phyloP scores from a whole-genome alignment of 2,329 filamentous ascomycete genomes.

The Pleomassaria siparia region DNA sequence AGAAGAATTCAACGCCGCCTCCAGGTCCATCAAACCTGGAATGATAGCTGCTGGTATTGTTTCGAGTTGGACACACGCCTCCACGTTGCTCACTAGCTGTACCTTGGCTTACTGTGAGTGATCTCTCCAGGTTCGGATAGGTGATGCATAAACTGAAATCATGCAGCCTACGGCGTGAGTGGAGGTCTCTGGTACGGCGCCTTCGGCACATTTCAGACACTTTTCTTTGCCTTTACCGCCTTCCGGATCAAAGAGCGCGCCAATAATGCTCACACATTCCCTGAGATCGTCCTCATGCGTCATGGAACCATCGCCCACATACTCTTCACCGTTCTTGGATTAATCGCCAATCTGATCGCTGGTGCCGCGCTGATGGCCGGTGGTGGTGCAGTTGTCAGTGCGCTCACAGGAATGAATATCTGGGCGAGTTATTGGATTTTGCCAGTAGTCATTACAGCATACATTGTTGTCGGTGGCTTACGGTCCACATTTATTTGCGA shows the following conservation, averaged over 20 bases:
- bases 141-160: not conserved
- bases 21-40: conserved; percentile 44
- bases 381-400: conserved; percentile 5
- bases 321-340: conserved; percentile 6
- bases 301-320: conserved; percentile 5
- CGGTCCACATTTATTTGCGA: conserved; percentile 7
- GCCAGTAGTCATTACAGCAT: conserved; percentile 4
- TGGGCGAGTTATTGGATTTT: conserved; percentile 4
- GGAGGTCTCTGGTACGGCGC: conserved; percentile 11
- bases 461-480: conserved; percentile 7
- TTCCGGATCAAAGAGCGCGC: conserved; percentile 11
- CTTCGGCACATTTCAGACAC: conserved; percentile 7
- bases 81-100: too few species aligned
- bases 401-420: conserved; percentile 5
- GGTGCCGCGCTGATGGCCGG: conserved; percentile 5
- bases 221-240: conserved; percentile 12
- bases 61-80: too few species aligned
- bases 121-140: not conserved
- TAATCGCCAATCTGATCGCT: conserved; percentile 6
- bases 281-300: conserved; percentile 4
- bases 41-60: too few species aligned
- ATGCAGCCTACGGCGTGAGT: conserved; percentile 4
- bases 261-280: conserved; percentile 4
- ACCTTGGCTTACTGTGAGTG: not conserved
- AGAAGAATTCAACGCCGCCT: conserved; percentile 49